Evolutionary conservation across 163 green algal species (phyloP).

Genomic region (Scenedesmus sp.): DNA sequence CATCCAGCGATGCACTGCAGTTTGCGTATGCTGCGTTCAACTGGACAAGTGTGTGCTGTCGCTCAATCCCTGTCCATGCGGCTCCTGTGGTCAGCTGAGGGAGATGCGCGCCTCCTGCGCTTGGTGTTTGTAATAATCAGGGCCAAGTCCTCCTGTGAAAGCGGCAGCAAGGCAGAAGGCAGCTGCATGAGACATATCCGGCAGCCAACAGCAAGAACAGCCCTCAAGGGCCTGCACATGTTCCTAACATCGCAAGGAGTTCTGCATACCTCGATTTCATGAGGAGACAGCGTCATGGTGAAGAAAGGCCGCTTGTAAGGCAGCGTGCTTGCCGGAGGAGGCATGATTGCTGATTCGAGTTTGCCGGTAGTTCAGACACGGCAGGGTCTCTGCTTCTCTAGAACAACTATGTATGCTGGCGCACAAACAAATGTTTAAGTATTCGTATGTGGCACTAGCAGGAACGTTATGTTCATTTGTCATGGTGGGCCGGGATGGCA

Average conservation of each 20-base stretch:
- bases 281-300: constrained; percentile 70
- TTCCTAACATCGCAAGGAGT: background rate
- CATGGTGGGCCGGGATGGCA: background rate
- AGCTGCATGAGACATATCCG: background rate
- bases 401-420: too few species aligned
- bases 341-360: constrained; percentile 1
- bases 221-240: background rate
- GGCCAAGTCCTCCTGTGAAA: constrained; percentile 75
- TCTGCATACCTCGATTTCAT: constrained; percentile 81
- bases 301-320: constrained; percentile 86
- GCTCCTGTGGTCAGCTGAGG: constrained; percentile 28
- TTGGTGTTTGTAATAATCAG: constrained; percentile 85
- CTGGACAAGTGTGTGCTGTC: too few species aligned
- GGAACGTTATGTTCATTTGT: background rate
- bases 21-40: background rate
- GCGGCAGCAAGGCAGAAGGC: background rate
- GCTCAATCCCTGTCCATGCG: constrained; percentile 21
- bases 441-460: background rate
- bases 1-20: background rate
- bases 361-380: background rate
- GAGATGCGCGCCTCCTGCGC: constrained; percentile 50
- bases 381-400: background rate
- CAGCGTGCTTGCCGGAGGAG: constrained; percentile 44
- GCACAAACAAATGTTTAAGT: too few species aligned
- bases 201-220: background rate